A percentile compares a stretch with the other conserved stretches of the same genome.
phyloP scores from a whole-genome alignment of 2,329 filamentous ascomycete species.

The Fusarium sublunatum region DNA sequence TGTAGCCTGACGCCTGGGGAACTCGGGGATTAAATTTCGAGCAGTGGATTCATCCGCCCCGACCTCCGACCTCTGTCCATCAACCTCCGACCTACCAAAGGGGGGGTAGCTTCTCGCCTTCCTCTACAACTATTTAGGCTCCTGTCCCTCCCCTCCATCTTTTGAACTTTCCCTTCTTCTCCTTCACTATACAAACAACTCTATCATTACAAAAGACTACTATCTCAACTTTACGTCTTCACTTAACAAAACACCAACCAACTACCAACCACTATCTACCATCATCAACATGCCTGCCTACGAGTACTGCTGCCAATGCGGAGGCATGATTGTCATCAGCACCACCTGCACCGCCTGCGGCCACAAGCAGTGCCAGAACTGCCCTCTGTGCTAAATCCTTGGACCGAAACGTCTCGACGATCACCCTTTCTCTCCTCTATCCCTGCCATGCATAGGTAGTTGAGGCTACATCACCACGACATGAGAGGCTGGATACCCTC shows the following conservation, averaged over 20 bases:
- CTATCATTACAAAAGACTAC: slow-evolving; percentile 1
- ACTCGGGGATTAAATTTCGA: slow-evolving; percentile 7
- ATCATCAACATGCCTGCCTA: slow-evolving; percentile 56
- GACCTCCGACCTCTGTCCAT: slow-evolving; percentile 24
- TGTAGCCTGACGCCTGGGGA: slow-evolving; percentile 18
- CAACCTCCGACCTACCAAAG: slow-evolving; percentile 13
- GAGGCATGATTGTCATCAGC: slow-evolving; percentile 68
- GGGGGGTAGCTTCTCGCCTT: slow-evolving; percentile 18
- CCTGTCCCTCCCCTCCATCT: slow-evolving; percentile 23
- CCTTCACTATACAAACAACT: slow-evolving; percentile 6
- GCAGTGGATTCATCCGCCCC: slow-evolving; percentile 11
- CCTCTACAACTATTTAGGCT: slow-evolving; percentile 39
- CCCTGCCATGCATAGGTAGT: not conserved
- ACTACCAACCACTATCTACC: slow-evolving; percentile 1
- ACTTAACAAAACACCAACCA: slow-evolving; percentile 15
- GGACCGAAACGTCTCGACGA: slow-evolving; percentile 16
- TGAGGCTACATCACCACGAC: slow-evolving; percentile 1
- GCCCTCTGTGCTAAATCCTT: slow-evolving; percentile 52
- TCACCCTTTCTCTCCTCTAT: slow-evolving; percentile 1
- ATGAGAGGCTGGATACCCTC: slow-evolving; percentile 16
- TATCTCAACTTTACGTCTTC: slow-evolving; percentile 2
- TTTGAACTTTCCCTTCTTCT: not conserved
- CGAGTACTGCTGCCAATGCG: slow-evolving; percentile 67
- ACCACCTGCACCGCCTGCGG: slow-evolving; percentile 62
- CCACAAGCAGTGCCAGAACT: slow-evolving; percentile 62